A percentile compares a stretch with the other conserved stretches of the same genome.
Conservation (phyloP, 257 asterid species). For the Craterostigma plantagineum region DNA sequence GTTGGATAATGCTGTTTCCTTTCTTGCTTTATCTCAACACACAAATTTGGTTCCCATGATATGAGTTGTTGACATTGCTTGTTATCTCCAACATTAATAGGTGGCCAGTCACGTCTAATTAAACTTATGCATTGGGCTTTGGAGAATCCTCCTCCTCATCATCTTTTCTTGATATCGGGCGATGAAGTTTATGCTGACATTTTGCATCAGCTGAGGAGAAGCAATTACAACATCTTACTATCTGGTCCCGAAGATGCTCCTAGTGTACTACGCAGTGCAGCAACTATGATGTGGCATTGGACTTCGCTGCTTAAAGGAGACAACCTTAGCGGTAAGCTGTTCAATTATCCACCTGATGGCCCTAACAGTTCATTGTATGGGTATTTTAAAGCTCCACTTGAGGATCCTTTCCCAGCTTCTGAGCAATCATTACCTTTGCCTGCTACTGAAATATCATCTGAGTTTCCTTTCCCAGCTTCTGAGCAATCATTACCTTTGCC, state of each 20-base stretch:
- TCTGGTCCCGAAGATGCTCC: conserved; percentile 54
- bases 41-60: conserved; percentile 2
- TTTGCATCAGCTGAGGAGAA: conserved; percentile 74
- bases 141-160: conserved; percentile 96
- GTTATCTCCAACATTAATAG: conserved; percentile 78
- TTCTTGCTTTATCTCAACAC: not conserved
- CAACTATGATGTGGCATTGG: conserved; percentile 97
- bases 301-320: conserved; percentile 60
- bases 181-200: conserved; percentile 75
- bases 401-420: conserved; percentile 42
- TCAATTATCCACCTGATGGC: conserved; percentile 96
- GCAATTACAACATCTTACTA: conserved; percentile 70
- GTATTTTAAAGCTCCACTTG: conserved; percentile 49
- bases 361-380: conserved; percentile 85
- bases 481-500: conserved; percentile 22
- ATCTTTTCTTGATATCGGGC: conserved; percentile 69
- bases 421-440: conserved; percentile 22
- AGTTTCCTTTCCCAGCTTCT: conserved; percentile 41
- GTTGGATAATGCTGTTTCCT: not conserved
- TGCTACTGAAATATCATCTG: conserved; percentile 28
- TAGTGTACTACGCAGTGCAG: conserved; percentile 67
- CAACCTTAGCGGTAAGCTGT: conserved; percentile 52
- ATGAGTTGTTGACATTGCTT: conserved; percentile 6
- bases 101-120: conserved; percentile 79
- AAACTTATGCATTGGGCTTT: conserved; percentile 93